phyloP scores from a whole-genome alignment of 148 eudicot species.

The Rhododendron ferrugineum region DNA sequence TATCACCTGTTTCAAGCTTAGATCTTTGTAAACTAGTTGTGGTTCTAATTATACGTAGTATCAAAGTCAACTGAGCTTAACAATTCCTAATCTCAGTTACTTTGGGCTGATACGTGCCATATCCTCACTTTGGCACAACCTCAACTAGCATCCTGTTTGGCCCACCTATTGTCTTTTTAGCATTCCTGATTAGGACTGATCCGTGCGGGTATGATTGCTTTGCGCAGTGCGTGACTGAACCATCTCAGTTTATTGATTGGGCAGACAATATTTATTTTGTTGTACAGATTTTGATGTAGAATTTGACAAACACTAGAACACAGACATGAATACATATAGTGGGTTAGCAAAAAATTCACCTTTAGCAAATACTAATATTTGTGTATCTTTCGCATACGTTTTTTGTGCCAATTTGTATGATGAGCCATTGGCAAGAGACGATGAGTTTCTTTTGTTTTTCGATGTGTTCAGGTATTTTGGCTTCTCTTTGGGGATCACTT shows the following conservation, averaged over 20 bases:
- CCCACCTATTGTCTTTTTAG: not conserved
- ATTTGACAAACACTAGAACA: too few relatives aligned
- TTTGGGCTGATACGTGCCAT: not conserved
- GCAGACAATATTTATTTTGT: not conserved
- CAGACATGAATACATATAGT: not conserved
- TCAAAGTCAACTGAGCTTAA: not conserved
- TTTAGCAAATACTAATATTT: not conserved
- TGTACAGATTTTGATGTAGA: not conserved
- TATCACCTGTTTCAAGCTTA: not conserved
- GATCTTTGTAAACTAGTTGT: not conserved
- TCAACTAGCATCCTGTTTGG: not conserved
- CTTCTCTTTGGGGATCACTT: not conserved
- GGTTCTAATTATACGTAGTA: not conserved
- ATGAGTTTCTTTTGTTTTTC: constrained; percentile 1
- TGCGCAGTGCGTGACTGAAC: not conserved
- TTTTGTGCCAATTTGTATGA: not conserved
- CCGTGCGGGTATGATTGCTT: not conserved
- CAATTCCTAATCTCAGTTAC: not conserved
- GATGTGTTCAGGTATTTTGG: constrained; percentile 13
- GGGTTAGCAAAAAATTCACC: not conserved
- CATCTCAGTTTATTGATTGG: not conserved
- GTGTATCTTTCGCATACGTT: not conserved
- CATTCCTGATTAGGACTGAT: not conserved
- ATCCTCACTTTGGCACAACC: not conserved
- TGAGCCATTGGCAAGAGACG: not conserved